These are phyloP conservation scores for Pezizomycotina sp. DNA, from an alignment of 2,329 filamentous ascomycete species.

Conservation along the genomic window DNA sequence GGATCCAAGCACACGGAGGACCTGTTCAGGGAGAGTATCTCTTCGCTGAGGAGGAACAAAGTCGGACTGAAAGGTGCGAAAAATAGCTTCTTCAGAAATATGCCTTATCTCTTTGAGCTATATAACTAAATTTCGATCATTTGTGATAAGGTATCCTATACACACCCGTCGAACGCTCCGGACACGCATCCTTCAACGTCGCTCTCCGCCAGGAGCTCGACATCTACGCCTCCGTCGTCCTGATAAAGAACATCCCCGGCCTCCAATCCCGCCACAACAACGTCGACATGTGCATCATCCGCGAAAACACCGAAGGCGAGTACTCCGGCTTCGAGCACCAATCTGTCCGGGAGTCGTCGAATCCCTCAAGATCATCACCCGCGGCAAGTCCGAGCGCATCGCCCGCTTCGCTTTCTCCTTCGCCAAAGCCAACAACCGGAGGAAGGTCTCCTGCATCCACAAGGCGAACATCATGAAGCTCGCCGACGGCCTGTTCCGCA, in stretches of 20 bases:
- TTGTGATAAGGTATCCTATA: constrained; percentile 53
- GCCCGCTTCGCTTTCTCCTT: constrained; percentile 98
- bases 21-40: constrained; percentile 86
- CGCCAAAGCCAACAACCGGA: constrained; percentile 92
- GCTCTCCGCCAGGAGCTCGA: constrained; percentile 97
- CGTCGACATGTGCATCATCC: constrained; percentile 97
- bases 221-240: constrained; percentile 93
- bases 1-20: constrained; percentile 79
- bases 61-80: constrained; percentile 72
- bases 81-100: constrained; percentile 5
- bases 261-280: constrained; percentile 94
- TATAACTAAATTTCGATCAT: constrained; percentile 11
- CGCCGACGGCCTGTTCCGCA: constrained; percentile 94
- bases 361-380: constrained; percentile 99
- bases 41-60: constrained; percentile 95
- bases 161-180: constrained; percentile 89
- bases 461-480: constrained; percentile 99
- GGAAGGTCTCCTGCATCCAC: constrained; percentile 99
- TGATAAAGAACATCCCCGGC: constrained; percentile 99
- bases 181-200: constrained; percentile 99
- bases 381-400: constrained; percentile 96
- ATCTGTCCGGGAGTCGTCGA: constrained; percentile 91
- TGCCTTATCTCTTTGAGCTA: constrained; percentile 13
- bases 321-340: constrained; percentile 99
- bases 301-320: constrained; percentile 99